Base-by-base conservation (phyloP, 148 eudicot species). In the Nepenthes mirabilis region DNA sequence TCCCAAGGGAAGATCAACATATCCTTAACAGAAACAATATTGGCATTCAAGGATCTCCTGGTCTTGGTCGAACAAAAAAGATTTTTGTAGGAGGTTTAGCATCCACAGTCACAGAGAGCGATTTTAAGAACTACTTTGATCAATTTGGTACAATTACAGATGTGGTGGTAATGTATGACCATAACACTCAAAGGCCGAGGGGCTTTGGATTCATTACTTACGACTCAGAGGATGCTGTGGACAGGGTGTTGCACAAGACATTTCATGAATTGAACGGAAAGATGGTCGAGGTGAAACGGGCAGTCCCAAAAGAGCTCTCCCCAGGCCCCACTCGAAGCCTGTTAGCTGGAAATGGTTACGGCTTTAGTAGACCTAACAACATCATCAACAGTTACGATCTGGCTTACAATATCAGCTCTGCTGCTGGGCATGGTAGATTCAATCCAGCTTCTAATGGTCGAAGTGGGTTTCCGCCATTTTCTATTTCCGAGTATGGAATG, bases 101-200 rank as follows among this genome's bases (percentile, higher is more conserved):
- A 55, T 90, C 97, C 40, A 81, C 87, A 11, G 90, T 90, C 56
- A 90, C 86, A 0, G 94, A 90, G 69, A 78, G 58, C 40, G 90
- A 86, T 70, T 90, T 90, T 55, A 90, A 82, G 65, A 71, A 37
- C 9, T 90, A 90, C 75, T 90, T 90, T 75, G 94, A 83, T 62
- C 90, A 83, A 58, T 90, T 90, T 66, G 97, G 97, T 62, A 79
- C 70, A 35, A 83, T 86, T 57, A 84, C 84, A 1, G 97, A 90
- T 72, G 97, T 86, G 40, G 97, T 86, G 52, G 94, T 90, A 36
- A 90, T 90, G 97, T 90, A 90, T 73, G 97, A 90, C 75, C 97
- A 86, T 74, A 83, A 80, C 70, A 90, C 97, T 33, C 90, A 86
- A 70, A 79, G 97, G 61, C 97, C 94, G 51, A 81, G 97, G 77